Conservation (phyloP, 352 stramenopile genomes). For the Globisporangium emineosum region DNA sequence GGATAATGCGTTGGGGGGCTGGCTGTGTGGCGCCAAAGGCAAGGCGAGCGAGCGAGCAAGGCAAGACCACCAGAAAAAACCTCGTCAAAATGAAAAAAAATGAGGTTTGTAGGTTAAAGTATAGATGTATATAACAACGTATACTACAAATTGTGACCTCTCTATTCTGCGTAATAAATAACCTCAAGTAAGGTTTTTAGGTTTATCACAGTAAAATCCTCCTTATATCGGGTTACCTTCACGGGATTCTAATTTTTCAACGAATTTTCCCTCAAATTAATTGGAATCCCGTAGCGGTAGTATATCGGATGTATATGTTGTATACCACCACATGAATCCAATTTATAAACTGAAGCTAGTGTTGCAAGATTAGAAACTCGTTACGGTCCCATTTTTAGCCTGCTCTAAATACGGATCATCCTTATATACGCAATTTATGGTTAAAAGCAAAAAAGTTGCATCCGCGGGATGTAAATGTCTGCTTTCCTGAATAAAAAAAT, state of each 20-base stretch:
- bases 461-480: neutral
- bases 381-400: neutral
- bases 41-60: neutral
- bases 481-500: neutral
- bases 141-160: neutral
- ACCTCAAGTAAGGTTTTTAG: neutral
- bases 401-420: neutral
- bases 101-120: too few species aligned
- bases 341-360: neutral
- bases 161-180: neutral
- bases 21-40: neutral
- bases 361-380: neutral
- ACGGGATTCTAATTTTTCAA: neutral
- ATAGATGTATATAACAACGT: too few species aligned
- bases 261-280: neutral
- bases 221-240: neutral
- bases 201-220: neutral
- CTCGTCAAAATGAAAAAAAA: neutral
- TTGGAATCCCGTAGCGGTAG: neutral
- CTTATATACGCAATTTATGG: neutral
- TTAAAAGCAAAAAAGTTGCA: neutral
- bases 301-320: neutral
- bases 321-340: neutral
- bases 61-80: neutral
- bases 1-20: constrained; percentile 7